Conservation (phyloP, 192 early-diverging fungal species). For the Entrophospora sp. region DNA sequence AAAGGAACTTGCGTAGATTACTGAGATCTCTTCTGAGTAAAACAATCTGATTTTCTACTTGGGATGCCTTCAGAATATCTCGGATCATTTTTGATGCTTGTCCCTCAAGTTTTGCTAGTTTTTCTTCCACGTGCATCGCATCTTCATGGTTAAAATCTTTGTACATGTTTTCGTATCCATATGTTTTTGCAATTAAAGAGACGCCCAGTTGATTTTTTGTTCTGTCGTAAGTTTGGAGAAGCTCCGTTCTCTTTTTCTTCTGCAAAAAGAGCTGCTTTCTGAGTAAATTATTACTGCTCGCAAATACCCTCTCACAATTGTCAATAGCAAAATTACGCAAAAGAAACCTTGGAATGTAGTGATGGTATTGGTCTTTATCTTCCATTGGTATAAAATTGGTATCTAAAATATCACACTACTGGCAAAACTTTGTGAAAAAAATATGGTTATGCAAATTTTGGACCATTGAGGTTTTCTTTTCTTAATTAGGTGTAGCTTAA, state of each 20-base stretch:
- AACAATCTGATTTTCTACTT: conserved; percentile 5
- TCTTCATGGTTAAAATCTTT: conserved; percentile 21
- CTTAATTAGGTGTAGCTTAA: too few relatives aligned
- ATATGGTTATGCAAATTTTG: too few relatives aligned
- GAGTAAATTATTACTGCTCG: not conserved
- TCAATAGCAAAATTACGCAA: conserved; percentile 23
- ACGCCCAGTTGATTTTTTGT: not conserved
- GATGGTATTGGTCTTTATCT: conserved; percentile 21
- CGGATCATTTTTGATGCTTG: conserved; percentile 16
- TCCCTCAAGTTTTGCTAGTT: conserved; percentile 18
- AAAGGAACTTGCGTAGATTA: conserved; percentile 25
- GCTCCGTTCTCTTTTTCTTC: not conserved
- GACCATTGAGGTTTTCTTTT: too few relatives aligned
- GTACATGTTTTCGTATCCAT: conserved; percentile 19
- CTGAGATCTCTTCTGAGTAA: not conserved
- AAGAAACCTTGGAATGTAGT: conserved; percentile 30
- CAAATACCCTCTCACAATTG: conserved; percentile 1
- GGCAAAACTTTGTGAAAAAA: too few relatives aligned
- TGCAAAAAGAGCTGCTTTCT: not conserved
- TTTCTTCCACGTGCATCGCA: conserved; percentile 27
- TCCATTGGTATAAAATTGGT: not conserved
- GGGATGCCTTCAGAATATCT: conserved; percentile 12
- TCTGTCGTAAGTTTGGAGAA: conserved; percentile 22
- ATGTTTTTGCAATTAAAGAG: conserved; percentile 12
- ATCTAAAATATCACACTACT: too few relatives aligned